Evolutionary conservation across 2,329 filamentous ascomycete species (phyloP), one percentile per base, ranked within the genome.

Genomic region (Lachnellula hyalina): DNA sequence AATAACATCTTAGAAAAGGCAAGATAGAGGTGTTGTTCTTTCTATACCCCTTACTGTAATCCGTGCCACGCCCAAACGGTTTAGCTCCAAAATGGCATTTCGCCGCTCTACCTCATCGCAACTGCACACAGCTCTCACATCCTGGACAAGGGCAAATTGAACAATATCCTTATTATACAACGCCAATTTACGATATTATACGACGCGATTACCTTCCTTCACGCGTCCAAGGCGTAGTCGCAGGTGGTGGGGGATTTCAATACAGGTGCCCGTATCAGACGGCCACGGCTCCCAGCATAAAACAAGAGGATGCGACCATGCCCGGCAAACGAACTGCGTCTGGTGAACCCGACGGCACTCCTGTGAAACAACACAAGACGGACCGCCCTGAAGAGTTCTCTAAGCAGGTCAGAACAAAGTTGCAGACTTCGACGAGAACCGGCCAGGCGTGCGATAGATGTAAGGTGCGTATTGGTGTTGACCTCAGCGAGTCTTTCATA

Each of bases 391-490:
- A 69, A 40, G 63, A 69, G 21, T 70, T 68, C 56, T 70, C 68
- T 5, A 67, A 63, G 55, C 69, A 72, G 14, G 76, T 79, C 47
- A 79, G 76, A 71, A 80, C 81, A 70, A 77, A 77, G 63, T 71
- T 82, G 52, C 72, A 74, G 51, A 74, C 74, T 54, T 81, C 78
- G 52, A 78, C 77, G 59, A 75, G 83, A 54, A 95, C 90, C 0
- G 90, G 90, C 9, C 90, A 95, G 73, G 90, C 90, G 34, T 95
- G 90, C 77, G 90, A 95, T 72, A 80, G 90, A 53, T 95, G 90
- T 79, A 94, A 93, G 80, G 87, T 89, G 71, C 64, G 78, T 66
- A 23, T 41, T 52, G n/a, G 32, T 40, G 19, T 40, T 52, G 19
- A 35, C 36, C 51, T 25, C 38, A 34, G 23, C n/a, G 35, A 11